Evolutionary conservation across 257 asterid species (phyloP).

Genomic region (Nicotiana tomentosiformis): DNA sequence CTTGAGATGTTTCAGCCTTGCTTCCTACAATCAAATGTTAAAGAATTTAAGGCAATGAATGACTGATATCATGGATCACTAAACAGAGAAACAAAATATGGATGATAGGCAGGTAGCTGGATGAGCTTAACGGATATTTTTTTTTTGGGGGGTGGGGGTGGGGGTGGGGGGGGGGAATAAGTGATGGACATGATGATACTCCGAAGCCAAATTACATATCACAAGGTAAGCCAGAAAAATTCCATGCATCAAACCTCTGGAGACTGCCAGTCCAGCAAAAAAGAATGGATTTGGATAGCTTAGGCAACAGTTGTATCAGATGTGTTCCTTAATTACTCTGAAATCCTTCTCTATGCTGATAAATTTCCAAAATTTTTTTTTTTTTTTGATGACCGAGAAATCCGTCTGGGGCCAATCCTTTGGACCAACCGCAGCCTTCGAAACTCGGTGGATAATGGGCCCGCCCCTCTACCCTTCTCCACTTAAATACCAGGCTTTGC

Average conservation of each 20-base stretch:
- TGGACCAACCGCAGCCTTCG: too few relatives aligned
- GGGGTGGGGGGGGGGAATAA: neutral
- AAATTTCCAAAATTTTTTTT: neutral
- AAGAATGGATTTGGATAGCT: neutral
- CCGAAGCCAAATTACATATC: neutral
- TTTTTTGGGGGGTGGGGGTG: too few relatives aligned
- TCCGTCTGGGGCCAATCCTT: too few relatives aligned
- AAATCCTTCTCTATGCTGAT: neutral
- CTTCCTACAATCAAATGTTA: constrained; percentile 56
- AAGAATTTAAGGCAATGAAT: constrained; percentile 5
- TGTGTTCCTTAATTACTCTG: neutral
- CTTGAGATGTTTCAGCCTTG: constrained; percentile 69
- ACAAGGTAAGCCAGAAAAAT: neutral
- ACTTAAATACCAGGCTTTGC: too few relatives aligned
- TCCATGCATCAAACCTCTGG: too few relatives aligned
- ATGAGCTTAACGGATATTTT: neutral
- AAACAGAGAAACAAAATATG: constrained; percentile 1
- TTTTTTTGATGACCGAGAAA: too few relatives aligned
- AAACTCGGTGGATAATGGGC: too few relatives aligned
- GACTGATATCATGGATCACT: neutral
- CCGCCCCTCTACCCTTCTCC: too few relatives aligned
- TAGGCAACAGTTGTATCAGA: neutral
- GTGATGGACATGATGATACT: neutral
- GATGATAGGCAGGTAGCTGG: neutral
- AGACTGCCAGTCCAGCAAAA: neutral